Base-by-base conservation (phyloP, 2,329 filamentous ascomycete genomes). In the Aureobasidium sp. region DNA sequence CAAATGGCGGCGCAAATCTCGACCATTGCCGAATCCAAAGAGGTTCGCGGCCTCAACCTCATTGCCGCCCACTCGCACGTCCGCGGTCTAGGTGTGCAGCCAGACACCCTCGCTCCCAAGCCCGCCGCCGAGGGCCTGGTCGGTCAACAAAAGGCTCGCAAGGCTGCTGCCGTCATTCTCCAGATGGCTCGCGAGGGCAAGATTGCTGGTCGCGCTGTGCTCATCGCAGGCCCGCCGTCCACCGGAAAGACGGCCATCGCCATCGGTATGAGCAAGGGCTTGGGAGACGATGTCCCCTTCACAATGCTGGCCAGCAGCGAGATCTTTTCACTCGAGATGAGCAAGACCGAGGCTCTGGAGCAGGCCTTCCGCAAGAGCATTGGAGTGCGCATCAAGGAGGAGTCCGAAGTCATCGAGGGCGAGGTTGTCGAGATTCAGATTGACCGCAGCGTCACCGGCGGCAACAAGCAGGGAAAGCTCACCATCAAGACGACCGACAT, bases 401-500 rank as follows among this genome's bases (percentile, higher is more conserved):
- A 98, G 75, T 96, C 89, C 64, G 93, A 98, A 70, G 94, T 98
- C 61, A 98, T 98, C 73, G 93, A 98, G 75, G 93, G 93, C 63
- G 93, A 98, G 71, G 93, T 98, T 1, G 91, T 98, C 21, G 91
- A 98, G 73, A 97, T 98, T 57, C 91, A 97, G 72, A 96, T 96
- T 55, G 93, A 98, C 71, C 83, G 93, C 61, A 96, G 90, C 64
- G 89, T 98, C 52, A 97, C 93, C 12, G 93, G 93, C 44, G 88
- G 87, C 61, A 94, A 93, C 65, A 98, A 97, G 78, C 91, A 96
- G 77, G 93, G 93, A 65, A 98, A 98, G 73, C 84, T 98, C 59
- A 98, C 93, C 17, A 95, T 98, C 75, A 98, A 98, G 75, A 98
- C 93, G 10, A 97, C 91, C 55, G 93, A 98, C 70, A 98, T 98